Base-by-base conservation (phyloP, 768 basidiomycete genomes). In the Lyophyllum shimeji region DNA sequence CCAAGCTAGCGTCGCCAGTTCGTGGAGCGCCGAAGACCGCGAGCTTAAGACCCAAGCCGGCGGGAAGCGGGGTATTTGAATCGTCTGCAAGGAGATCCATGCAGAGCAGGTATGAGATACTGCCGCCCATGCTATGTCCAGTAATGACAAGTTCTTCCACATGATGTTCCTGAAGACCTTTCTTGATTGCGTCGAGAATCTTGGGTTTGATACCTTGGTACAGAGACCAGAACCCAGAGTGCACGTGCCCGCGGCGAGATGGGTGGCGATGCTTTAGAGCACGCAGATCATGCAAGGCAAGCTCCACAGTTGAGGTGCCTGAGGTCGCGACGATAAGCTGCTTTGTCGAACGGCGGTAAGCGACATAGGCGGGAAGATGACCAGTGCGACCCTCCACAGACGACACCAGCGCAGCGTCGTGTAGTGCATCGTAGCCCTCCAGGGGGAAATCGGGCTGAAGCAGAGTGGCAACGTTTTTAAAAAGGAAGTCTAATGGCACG, bases 51-150 rank as follows among this genome's bases (percentile, higher is more conserved):
- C 49, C 65, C 5, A 75, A 52, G 2, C 68, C 63, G n/a, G 68
- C 49, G 20, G 67, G 15, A 63, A 9, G 71, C 60, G 7, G 24
- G 20, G 68, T 25, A 12, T 1, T 25, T 20, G 4, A 11, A 13
- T 66, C 63, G 23, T 67, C 66, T 6, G 69, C 53, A 34, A 85
- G 67, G 18, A 83, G 60, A 52, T 83, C 81, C 18, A 83, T 61
- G 42, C 74, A 71, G 42, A 83, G 69, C 21, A 85, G 68, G 65
- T 81, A 82, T 15, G 74, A 71, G n/a, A 85, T 63, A 20, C 76
- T 76, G 20, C 74, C 81, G 40, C 84, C 82, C 77, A 84, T 77
- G 52, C 81, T 83, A 62, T 86, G 83, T 1, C 82, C 84, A 0
- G 80, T 82, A 27, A 84, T 58, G 13, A 82, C 74, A 17, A 85